Conservation (phyloP, 2,329 filamentous ascomycete genomes). For the Fusarium citri region DNA sequence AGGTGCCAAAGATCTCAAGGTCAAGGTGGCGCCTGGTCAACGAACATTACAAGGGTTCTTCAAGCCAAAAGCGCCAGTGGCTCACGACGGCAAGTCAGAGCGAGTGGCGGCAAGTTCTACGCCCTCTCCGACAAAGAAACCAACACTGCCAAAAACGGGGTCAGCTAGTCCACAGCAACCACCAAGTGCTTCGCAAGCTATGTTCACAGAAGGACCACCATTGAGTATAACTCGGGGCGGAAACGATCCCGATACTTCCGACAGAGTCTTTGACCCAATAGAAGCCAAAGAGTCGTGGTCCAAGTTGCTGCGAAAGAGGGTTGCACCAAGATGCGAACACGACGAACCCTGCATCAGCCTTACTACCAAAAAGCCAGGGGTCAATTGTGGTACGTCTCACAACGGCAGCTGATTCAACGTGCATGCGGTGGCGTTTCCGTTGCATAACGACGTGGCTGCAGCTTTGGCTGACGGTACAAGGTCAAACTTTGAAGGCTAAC, state of each 20-base stretch:
- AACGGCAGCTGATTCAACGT: conserved; percentile 8
- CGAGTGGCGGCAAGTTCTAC: conserved; percentile 14
- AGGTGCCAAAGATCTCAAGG: conserved; percentile 47
- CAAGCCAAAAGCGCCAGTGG: conserved; percentile 59
- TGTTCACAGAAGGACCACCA: background rate
- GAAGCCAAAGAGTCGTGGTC: conserved; percentile 85
- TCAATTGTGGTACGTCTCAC: conserved; percentile 73
- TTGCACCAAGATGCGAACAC: conserved; percentile 86
- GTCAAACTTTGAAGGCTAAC: conserved; percentile 31
- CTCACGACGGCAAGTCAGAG: conserved; percentile 15
- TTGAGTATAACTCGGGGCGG: conserved; percentile 2
- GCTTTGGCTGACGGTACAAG: background rate
- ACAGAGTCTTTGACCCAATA: conserved; percentile 73
- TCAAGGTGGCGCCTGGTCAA: conserved; percentile 54
- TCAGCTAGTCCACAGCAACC: background rate
- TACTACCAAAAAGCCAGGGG: conserved; percentile 87
- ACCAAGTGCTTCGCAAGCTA: background rate
- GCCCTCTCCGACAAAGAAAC: conserved; percentile 30
- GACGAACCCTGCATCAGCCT: conserved; percentile 86
- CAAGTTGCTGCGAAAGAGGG: conserved; percentile 80
- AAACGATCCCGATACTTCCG: conserved; percentile 39
- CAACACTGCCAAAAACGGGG: conserved; percentile 6
- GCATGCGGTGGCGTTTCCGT: conserved; percentile 20
- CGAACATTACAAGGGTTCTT: conserved; percentile 83
- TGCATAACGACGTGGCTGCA: conserved; percentile 14